Conservation (phyloP, 345 rosid species). For the Hevea brasiliensis region DNA sequence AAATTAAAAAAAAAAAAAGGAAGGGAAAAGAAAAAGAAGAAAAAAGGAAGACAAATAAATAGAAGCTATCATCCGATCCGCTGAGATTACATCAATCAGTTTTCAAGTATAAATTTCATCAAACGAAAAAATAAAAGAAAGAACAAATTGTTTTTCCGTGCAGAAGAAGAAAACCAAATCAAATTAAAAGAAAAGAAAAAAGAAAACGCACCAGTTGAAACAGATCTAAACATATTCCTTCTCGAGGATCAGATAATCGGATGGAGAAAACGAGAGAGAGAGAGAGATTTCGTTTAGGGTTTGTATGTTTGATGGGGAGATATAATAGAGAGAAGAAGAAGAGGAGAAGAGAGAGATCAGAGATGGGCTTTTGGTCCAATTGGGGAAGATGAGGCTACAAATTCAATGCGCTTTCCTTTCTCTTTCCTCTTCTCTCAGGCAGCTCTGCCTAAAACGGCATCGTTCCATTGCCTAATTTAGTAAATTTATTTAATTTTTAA, state of each 20-base stretch:
- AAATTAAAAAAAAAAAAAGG: too few species aligned
- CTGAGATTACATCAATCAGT: neutral
- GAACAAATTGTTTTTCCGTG: neutral
- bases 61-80: slow-evolving; percentile 10
- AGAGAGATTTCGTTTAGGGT: slow-evolving; percentile 30
- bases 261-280: neutral
- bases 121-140: neutral
- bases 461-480: slow-evolving; percentile 19
- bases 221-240: slow-evolving; percentile 28
- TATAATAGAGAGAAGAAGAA: neutral
- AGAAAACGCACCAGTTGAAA: slow-evolving; percentile 21
- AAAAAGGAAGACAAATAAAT: neutral
- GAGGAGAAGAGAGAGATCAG: slow-evolving; percentile 14
- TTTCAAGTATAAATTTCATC: neutral
- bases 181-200: neutral
- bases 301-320: slow-evolving; percentile 16
- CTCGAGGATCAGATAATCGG: slow-evolving; percentile 26
- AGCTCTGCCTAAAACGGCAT: slow-evolving; percentile 20
- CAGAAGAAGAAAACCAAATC: neutral
- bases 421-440: slow-evolving; percentile 15
- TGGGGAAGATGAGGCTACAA: slow-evolving; percentile 33
- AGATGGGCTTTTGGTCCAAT: slow-evolving; percentile 15
- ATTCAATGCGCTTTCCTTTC: slow-evolving; percentile 24
- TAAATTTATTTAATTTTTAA: neutral
- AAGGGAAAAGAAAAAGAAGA: too few species aligned